Percentiles rank a stretch among this genome's conserved stretches.
These are phyloP conservation scores for Phytophthora fragariae DNA, from an alignment of 352 stramenopile genomes.

Conservation along the genomic window DNA sequence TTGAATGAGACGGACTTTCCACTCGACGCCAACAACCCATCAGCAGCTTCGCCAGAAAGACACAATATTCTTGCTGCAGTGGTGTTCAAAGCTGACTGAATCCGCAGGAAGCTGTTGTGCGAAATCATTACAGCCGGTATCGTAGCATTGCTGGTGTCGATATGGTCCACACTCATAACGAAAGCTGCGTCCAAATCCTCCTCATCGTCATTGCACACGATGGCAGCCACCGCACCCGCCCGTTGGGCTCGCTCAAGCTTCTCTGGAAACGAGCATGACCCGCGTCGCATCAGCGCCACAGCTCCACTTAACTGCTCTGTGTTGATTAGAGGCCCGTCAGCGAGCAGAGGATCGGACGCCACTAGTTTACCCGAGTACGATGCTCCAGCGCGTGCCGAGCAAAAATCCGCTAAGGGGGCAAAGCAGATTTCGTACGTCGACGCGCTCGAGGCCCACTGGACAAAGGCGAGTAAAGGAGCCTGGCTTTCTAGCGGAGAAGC, in stretches of 20 bases:
- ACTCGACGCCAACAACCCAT: constrained; percentile 32
- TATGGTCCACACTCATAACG: constrained; percentile 79
- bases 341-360: constrained; percentile 58
- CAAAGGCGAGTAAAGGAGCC: constrained; percentile 67
- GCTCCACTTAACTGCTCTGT: constrained; percentile 38
- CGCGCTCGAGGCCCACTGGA: constrained; percentile 66
- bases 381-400: constrained; percentile 40
- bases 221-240: constrained; percentile 60
- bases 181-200: constrained; percentile 60
- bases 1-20: constrained; percentile 34
- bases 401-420: constrained; percentile 75
- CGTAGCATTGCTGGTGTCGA: constrained; percentile 68
- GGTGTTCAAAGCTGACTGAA: constrained; percentile 32
- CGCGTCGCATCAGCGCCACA: constrained; percentile 64
- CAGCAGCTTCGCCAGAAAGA: constrained; percentile 56
- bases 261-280: constrained; percentile 70
- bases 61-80: constrained; percentile 55
- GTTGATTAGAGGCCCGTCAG: constrained; percentile 53
- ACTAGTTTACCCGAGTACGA: constrained; percentile 57
- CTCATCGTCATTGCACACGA: constrained; percentile 75
- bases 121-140: constrained; percentile 82
- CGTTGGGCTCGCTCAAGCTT: constrained; percentile 74
- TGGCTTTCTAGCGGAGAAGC: constrained; percentile 1
- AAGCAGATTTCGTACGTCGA: constrained; percentile 57
- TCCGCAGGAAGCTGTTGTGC: constrained; percentile 42